Evolutionary conservation across 2,329 filamentous ascomycete species (phyloP).

Genomic region (Nigrospora oryzae): DNA sequence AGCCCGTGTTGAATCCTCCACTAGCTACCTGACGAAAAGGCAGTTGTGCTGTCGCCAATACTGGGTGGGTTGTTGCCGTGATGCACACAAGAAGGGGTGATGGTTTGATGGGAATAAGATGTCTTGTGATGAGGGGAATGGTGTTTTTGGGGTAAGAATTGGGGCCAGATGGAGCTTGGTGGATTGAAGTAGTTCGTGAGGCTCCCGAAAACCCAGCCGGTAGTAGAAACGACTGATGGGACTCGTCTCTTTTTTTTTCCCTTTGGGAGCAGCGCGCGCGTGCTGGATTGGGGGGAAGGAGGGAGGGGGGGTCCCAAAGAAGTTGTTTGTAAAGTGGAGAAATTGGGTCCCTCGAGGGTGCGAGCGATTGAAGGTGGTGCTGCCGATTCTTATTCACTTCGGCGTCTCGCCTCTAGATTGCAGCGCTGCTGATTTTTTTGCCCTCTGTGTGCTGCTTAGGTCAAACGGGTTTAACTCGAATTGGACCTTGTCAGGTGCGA

Average conservation of each 20-base stretch:
- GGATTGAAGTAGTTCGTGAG: constrained; percentile 24
- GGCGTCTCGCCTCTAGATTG: constrained; percentile 11
- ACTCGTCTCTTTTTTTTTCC: background rate
- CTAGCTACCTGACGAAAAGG: constrained; percentile 6
- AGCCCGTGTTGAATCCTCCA: constrained; percentile 2
- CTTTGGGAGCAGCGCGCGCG: background rate
- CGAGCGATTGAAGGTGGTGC: constrained; percentile 17
- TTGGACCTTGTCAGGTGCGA: constrained; percentile 1
- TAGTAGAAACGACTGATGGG: constrained; percentile 10
- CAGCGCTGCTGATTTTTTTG: constrained; percentile 1
- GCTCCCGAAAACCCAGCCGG: constrained; percentile 19
- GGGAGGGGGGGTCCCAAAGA: constrained; percentile 1
- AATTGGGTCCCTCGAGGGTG: constrained; percentile 19
- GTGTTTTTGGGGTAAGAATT: constrained; percentile 24
- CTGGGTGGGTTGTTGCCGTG: background rate
- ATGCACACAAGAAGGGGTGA: constrained; percentile 1
- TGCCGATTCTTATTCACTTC: constrained; percentile 21
- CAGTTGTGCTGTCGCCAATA: constrained; percentile 4
- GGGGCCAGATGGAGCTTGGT: constrained; percentile 22
- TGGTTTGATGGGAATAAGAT: constrained; percentile 14
- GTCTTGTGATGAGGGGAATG: constrained; percentile 20
- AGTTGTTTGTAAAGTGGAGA: constrained; percentile 26
- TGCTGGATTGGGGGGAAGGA: constrained; percentile 1
- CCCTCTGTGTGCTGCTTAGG: background rate
- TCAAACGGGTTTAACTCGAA: constrained; percentile 1